Conservation (phyloP, 169 alveolate species). For the Eimeria necatrix region DNA sequence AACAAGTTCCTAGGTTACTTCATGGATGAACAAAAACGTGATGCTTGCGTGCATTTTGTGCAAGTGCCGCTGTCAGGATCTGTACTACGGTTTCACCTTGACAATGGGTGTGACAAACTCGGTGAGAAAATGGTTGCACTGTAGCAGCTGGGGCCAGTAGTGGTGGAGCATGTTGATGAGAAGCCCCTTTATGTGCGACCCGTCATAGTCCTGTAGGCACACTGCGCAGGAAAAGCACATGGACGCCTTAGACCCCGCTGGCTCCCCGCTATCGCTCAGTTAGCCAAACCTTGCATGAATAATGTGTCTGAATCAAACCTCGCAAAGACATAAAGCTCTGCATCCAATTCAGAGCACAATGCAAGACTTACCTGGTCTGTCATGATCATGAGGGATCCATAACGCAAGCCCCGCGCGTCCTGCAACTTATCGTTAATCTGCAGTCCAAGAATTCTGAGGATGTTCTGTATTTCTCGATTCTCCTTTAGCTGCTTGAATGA, state of each 20-base stretch:
- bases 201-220: slow-evolving; percentile 96
- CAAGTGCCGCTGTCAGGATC: too few relatives aligned
- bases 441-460: slow-evolving; percentile 98
- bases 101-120: slow-evolving; percentile 99
- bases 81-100: slow-evolving; percentile 83
- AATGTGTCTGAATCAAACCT: too few relatives aligned
- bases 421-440: slow-evolving; percentile 83
- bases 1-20: neutral
- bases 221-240: neutral
- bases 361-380: slow-evolving; percentile 94
- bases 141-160: slow-evolving; percentile 99
- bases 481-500: slow-evolving; percentile 95
- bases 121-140: slow-evolving; percentile 96
- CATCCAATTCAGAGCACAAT: neutral
- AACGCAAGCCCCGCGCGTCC: slow-evolving; percentile 95
- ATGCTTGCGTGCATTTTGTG: too few relatives aligned
- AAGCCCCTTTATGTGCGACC: slow-evolving; percentile 99
- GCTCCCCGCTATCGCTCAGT: too few relatives aligned
- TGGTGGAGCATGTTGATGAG: slow-evolving; percentile 98
- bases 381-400: slow-evolving; percentile 99
- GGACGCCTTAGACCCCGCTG: neutral
- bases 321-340: neutral
- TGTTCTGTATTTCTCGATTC: slow-evolving; percentile 98
- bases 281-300: too few relatives aligned
- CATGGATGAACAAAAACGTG: too few relatives aligned